Evolutionary conservation across 352 stramenopile genomes (phyloP), one percentile per base, ranked within the genome.

Genomic region (Phytopythium kandeliae): DNA sequence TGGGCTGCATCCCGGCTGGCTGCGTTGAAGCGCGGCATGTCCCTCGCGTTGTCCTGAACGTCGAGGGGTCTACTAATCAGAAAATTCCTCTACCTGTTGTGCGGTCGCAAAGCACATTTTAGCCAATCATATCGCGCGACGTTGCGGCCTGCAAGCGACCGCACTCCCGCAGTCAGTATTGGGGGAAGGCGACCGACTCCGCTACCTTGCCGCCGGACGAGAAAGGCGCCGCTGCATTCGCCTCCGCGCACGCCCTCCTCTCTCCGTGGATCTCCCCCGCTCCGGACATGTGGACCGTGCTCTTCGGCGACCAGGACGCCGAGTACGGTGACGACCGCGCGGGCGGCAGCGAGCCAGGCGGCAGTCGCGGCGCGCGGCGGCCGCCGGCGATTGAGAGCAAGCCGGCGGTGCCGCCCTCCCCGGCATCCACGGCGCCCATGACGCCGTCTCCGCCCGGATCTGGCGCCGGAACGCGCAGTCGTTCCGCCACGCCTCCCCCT

Each of bases 251-350:
- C 5, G 5, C 28, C 28, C 5, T 10, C 28, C 28, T 33, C 31
- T 35, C 36, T 42, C 3, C 36, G 36, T 25, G 36, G n/a, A 42
- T 22, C 26, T 25, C 19, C 30, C 22, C 25, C 42, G 17, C 37
- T 31, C 37, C 34, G 5, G 17, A 17, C 42, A 84, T 84, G 72
- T 84, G 72, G 72, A 81, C 69, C 21, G 70, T 78, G 26, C 65
- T 84, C 33, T 84, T 84, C 54, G 72, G 72, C n/a, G 72, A 84
- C 25, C 62, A 80, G 22, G 69, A 78, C 53, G 54, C 28, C 22
- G 36, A 30, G 45, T 24, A 49, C 17, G 26, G 24, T n/a, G 26
- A 19, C 40, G 40, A 21, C 5, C 34, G 34, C 34, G 37, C 41
- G 22, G 51, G 48, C 16, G 31, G 26, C 11, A 16, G n/a, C 12